Percentiles rank a stretch among this genome's conserved stretches.
These are phyloP conservation scores for Cryptosporidium muris DNA, from an alignment of 169 alveolate species.

Conservation along the genomic window DNA sequence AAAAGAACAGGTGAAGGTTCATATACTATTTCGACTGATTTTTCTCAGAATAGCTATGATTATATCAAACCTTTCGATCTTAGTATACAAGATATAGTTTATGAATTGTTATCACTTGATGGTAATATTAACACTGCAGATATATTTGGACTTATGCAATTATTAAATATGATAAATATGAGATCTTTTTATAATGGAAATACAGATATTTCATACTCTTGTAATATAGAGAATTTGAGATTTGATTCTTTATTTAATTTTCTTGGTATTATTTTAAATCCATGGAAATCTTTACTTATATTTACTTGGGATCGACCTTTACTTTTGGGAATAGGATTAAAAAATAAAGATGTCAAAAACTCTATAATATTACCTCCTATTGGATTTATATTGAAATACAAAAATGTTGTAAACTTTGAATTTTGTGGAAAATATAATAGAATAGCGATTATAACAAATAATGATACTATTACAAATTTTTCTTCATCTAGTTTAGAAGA, in stretches of 20 bases:
- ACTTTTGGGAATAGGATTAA: not conserved
- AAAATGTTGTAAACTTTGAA: conserved; percentile 4
- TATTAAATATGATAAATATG: no score
- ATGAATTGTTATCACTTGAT: no score
- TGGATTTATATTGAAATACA: conserved; percentile 8
- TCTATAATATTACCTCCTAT: not conserved
- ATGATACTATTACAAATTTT: not conserved
- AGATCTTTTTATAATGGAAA: no score
- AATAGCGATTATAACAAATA: not conserved
- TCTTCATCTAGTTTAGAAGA: not conserved
- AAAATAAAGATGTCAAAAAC: not conserved
- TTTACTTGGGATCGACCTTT: conserved; percentile 43
- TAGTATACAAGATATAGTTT: no score
- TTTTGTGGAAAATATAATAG: not conserved
- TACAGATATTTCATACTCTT: no score
- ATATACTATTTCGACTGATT: no score
- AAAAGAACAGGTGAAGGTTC: no score
- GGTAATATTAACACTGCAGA: no score
- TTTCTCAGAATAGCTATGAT: no score
- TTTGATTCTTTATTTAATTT: conserved; percentile 10
- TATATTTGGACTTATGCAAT: no score
- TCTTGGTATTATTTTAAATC: conserved; percentile 5
- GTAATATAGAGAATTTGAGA: no score
- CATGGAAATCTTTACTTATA: conserved; percentile 32
- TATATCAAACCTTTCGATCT: no score